Evolutionary conservation across 371 early-diverging fungal genomes (phyloP).

Genomic region (Mucor sp.): DNA sequence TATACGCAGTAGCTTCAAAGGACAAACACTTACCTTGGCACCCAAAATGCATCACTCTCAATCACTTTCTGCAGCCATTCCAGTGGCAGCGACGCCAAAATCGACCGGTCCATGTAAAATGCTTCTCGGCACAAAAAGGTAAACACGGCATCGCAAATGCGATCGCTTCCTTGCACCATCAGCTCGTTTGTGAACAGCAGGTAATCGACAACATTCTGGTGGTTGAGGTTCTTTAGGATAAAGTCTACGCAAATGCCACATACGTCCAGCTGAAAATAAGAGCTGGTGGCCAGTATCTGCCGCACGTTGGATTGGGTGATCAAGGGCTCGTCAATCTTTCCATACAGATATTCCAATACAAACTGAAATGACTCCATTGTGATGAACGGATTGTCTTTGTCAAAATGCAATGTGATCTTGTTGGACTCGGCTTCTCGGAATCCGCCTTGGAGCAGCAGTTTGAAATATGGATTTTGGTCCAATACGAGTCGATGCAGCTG

Average conservation of each 20-base stretch:
- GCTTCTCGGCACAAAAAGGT: slow-evolving; percentile 67
- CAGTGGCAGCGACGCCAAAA: slow-evolving; percentile 47
- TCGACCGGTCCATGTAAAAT: slow-evolving; percentile 33
- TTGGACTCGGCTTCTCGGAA: slow-evolving; percentile 51
- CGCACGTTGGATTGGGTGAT: slow-evolving; percentile 45
- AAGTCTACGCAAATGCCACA: slow-evolving; percentile 56
- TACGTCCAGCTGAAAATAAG: slow-evolving; percentile 61
- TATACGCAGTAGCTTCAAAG: not conserved
- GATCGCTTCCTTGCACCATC: slow-evolving; percentile 57
- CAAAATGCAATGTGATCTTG: slow-evolving; percentile 50
- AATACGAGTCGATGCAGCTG: slow-evolving; percentile 58
- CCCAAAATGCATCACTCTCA: slow-evolving; percentile 69
- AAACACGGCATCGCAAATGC: slow-evolving; percentile 58
- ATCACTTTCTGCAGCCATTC: slow-evolving; percentile 61
- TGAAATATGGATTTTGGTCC: slow-evolving; percentile 61
- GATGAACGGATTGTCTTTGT: slow-evolving; percentile 53
- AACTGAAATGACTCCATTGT: slow-evolving; percentile 60
- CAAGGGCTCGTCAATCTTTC: slow-evolving; percentile 37
- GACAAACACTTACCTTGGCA: slow-evolving; percentile 40
- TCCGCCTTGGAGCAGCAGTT: slow-evolving; percentile 51
- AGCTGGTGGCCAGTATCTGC: slow-evolving; percentile 57
- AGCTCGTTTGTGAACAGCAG: slow-evolving; percentile 57
- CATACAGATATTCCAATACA: slow-evolving; percentile 56
- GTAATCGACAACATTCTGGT: slow-evolving; percentile 55
- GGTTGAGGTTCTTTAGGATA: slow-evolving; percentile 47